A percentile compares a stretch with the other conserved stretches of the same genome.
These are phyloP conservation scores for apple (Malus domestica) DNA, from an alignment of 306 rosid genomes.

Conservation along the genomic window ASM211411v1 NC_041795.1:15127501-15128000, in stretches of 20 bases:
- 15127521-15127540: slow-evolving; percentile 63
- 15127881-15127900: slow-evolving; percentile 53
- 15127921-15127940: slow-evolving; percentile 46
- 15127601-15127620: slow-evolving; percentile 25
- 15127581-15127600: slow-evolving; percentile 75
- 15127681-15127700: slow-evolving; percentile 83
- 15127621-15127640: background rate
- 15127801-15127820: background rate
- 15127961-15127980: slow-evolving; percentile 82
- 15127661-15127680: slow-evolving; percentile 35
- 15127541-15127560: slow-evolving; percentile 56
- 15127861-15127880: slow-evolving; percentile 10
- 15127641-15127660: slow-evolving; percentile 10
- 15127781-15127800: background rate
- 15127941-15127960: slow-evolving; percentile 65
- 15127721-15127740: slow-evolving; percentile 66
- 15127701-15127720: slow-evolving; percentile 82
- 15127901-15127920: slow-evolving; percentile 49
- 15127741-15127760: slow-evolving; percentile 57
- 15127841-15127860: background rate
- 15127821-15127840: background rate
- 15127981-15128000: slow-evolving; percentile 42
- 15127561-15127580: slow-evolving; percentile 97
- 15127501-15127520: slow-evolving; percentile 80
- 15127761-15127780: slow-evolving; percentile 57